These are phyloP conservation scores for Athelia psychrophila DNA, from an alignment of 1,284 basidiomycete genomes.

Conservation along the genomic window DNA sequence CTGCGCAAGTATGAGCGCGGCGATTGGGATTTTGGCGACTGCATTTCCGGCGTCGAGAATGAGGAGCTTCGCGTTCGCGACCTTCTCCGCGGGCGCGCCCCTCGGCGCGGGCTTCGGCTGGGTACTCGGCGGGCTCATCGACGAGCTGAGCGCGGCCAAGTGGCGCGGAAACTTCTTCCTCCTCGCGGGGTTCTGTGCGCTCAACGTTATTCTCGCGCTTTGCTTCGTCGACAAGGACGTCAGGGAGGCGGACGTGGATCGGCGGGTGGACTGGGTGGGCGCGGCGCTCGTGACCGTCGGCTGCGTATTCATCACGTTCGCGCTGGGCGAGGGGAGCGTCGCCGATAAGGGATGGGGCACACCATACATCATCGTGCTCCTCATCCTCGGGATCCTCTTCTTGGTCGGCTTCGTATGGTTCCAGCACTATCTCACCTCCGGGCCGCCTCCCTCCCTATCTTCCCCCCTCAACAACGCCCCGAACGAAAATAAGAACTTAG, in stretches of 20 bases:
- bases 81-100: slow-evolving; percentile 79
- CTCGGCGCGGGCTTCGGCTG: slow-evolving; percentile 64
- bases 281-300: slow-evolving; percentile 73
- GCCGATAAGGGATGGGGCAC: slow-evolving; percentile 76
- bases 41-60: slow-evolving; percentile 67
- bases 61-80: slow-evolving; percentile 73
- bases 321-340: slow-evolving; percentile 70
- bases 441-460: not conserved
- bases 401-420: slow-evolving; percentile 63
- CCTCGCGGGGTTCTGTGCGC: slow-evolving; percentile 44
- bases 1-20: too few relatives aligned
- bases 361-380: slow-evolving; percentile 56
- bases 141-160: slow-evolving; percentile 42
- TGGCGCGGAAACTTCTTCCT: slow-evolving; percentile 40
- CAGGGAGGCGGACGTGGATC: slow-evolving; percentile 41
- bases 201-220: slow-evolving; percentile 48
- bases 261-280: slow-evolving; percentile 82
- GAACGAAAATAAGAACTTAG: slow-evolving; percentile 36
- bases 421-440: slow-evolving; percentile 61
- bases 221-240: slow-evolving; percentile 53
- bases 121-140: slow-evolving; percentile 68
- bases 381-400: slow-evolving; percentile 62
- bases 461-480: slow-evolving; percentile 1
- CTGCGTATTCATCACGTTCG: slow-evolving; percentile 77
- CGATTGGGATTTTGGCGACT: slow-evolving; percentile 76